phyloP scores from a whole-genome alignment of 257 asterid genomes.

The Catharanthus roseus region DNA sequence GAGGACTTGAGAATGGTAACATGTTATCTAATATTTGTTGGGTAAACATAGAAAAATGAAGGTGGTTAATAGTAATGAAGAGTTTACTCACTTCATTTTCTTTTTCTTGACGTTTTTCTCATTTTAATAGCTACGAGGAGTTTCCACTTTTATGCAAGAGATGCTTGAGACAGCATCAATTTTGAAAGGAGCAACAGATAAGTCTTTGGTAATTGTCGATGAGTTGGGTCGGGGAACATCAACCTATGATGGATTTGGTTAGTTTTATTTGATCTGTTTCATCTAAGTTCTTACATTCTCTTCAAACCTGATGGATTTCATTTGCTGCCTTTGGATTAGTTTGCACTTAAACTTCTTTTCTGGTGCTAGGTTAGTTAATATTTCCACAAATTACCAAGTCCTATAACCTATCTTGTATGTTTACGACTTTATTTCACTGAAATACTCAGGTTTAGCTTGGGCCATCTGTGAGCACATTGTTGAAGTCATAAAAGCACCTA shows the following conservation, averaged over 20 bases:
- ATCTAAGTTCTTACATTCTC: neutral
- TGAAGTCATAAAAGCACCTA: slow-evolving; percentile 80
- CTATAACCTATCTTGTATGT: neutral
- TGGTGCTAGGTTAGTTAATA: neutral
- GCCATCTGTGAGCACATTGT: slow-evolving; percentile 95
- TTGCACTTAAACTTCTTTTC: neutral
- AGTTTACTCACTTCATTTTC: neutral
- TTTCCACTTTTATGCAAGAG: slow-evolving; percentile 99
- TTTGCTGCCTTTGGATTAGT: neutral
- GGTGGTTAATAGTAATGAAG: neutral
- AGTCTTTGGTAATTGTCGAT: slow-evolving; percentile 80
- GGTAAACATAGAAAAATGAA: neutral
- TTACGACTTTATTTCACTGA: neutral
- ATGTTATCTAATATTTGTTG: neutral
- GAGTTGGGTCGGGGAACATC: slow-evolving; percentile 99
- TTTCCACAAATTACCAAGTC: neutral
- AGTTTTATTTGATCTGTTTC: slow-evolving; percentile 26
- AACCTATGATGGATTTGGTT: slow-evolving; percentile 98
- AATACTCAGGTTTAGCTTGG: slow-evolving; percentile 82
- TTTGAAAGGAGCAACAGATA: slow-evolving; percentile 90
- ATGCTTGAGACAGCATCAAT: slow-evolving; percentile 99
- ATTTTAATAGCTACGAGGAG: slow-evolving; percentile 72
- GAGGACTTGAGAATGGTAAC: neutral
- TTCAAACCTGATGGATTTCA: neutral
- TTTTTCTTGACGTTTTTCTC: slow-evolving; percentile 16